These are phyloP conservation scores for Alternaria arbusti DNA, from an alignment of 2,329 filamentous ascomycete genomes.

Conservation along the genomic window DNA sequence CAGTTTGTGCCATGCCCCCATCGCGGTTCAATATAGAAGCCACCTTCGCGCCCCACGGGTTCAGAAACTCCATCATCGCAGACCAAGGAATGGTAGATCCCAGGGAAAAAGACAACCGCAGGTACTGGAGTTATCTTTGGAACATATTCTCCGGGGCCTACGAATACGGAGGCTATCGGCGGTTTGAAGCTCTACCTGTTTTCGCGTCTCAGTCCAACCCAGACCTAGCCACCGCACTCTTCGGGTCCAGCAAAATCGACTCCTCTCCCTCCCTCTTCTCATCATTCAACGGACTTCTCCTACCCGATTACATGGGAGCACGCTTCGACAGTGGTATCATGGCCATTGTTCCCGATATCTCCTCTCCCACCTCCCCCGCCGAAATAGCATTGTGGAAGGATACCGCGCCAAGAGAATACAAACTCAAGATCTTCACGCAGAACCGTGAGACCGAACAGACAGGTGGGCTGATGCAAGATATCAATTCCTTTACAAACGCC, in stretches of 20 bases:
- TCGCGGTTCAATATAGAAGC: not conserved
- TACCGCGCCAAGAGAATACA: not conserved
- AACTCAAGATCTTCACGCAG: not conserved
- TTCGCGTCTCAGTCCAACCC: not conserved
- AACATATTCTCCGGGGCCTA: not conserved
- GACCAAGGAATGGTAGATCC: not conserved
- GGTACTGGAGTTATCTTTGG: not conserved
- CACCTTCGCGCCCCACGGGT: not conserved
- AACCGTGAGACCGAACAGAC: not conserved
- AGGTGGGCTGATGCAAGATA: not conserved
- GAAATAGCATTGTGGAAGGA: not conserved
- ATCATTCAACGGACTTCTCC: not conserved
- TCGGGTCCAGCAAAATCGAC: not conserved
- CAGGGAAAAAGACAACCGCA: not conserved
- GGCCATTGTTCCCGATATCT: not conserved
- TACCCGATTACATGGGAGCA: not conserved
- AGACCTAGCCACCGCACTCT: not conserved
- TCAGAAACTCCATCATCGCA: not conserved
- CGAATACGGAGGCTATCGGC: not conserved
- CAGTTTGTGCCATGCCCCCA: not conserved
- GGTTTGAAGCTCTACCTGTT: not conserved
- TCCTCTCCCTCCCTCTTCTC: not conserved
- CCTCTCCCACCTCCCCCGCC: fast-evolving
- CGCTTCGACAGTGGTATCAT: not conserved
- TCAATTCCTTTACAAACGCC: not conserved